Percentiles rank a stretch among this genome's conserved stretches.
Evolutionary conservation across 1,284 basidiomycete species (phyloP).

Genomic region (Trichosporon ovoides): DNA sequence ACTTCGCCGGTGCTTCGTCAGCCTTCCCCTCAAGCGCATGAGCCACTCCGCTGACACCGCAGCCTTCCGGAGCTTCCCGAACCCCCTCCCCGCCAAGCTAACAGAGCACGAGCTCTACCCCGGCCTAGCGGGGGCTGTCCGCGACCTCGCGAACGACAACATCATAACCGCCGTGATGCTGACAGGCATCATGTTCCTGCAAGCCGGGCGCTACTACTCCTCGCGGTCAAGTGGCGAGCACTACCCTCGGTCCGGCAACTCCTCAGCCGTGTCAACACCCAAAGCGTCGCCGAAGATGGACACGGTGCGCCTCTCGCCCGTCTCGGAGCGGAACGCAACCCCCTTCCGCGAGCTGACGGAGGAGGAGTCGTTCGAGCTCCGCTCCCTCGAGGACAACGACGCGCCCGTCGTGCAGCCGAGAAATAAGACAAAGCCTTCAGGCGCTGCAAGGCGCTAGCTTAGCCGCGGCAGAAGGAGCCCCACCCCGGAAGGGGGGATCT

Average conservation of each 20-base stretch:
- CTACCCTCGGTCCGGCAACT: conserved; percentile 10
- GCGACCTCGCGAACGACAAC: conserved; percentile 45
- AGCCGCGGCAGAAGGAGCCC: too few relatives aligned
- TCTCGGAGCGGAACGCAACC: conserved; percentile 27
- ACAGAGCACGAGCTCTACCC: conserved; percentile 32
- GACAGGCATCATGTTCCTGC: conserved; percentile 45
- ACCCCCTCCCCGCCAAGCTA: conserved; percentile 27
- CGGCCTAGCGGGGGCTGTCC: conserved; percentile 30
- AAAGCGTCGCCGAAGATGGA: conserved; percentile 4
- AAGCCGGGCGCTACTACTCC: conserved; percentile 44
- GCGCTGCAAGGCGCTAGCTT: too few relatives aligned
- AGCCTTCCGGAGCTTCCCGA: conserved; percentile 38
- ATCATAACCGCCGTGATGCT: conserved; percentile 47
- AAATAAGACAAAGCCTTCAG: too few relatives aligned
- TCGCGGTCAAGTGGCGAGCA: conserved; percentile 14
- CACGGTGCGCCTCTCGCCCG: conserved; percentile 3
- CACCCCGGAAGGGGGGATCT: too few relatives aligned
- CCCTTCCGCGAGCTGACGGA: conserved; percentile 43
- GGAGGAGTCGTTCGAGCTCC: conserved; percentile 36
- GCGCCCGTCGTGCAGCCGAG: neutral
- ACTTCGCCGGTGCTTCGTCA: too few relatives aligned
- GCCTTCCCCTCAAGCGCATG: too few relatives aligned
- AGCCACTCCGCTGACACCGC: conserved; percentile 3
- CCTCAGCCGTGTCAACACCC: conserved; percentile 12
- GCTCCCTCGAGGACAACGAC: neutral